Base-by-base conservation (phyloP, 2,329 filamentous ascomycete species). In the Aspergillus neotritici region DNA sequence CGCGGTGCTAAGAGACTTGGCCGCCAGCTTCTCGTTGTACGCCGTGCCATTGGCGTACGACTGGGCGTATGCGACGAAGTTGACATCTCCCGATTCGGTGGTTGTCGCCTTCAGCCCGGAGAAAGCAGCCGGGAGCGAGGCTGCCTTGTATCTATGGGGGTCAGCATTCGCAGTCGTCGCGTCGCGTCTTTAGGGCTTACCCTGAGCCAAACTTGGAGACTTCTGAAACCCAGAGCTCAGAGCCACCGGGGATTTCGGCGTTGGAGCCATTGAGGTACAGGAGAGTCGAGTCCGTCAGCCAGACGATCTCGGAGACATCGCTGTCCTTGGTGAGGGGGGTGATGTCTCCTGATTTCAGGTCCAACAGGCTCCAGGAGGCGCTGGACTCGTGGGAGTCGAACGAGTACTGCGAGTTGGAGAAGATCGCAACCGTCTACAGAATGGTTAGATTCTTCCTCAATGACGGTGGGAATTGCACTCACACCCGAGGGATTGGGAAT, bases 321-420 rank as follows among this genome's bases (percentile, higher is more conserved):
- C 74, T 60, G 49, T 86, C 79, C 40, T 84, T 77, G 36, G 80
- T 83, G 9, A 94, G 71, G 10, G 82, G 65, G 4, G 73, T 78
- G 4, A 83, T 83, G 39, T 83, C 74, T 29, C 84, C 83, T 6
- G 77, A 79, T 35, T 76, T 69, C 46, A 89, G 74, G 53, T 91
- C 81, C 32, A 95, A 69, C 17, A 91, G 53, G 85, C 82, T 68
- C 89, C 83, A 47, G 72, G 75, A 60, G 6, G 61, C 63, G 4
- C 75, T 46, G 60, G 83, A 84, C 36, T 75, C 74, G 61, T 94
- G 87, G 0, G 79, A 75, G 31, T 84, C 74, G 64, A 95, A 95
- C 4, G 82, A 90, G 65, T 94, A 95, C 2, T 83, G 80, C 0
- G 84, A 86, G 12, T 82, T 72, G 64, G 82, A 62, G 41, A 74